Evolutionary conservation across 1,284 basidiomycete genomes (phyloP).

Genomic region (Leccinum fallax): DNA sequence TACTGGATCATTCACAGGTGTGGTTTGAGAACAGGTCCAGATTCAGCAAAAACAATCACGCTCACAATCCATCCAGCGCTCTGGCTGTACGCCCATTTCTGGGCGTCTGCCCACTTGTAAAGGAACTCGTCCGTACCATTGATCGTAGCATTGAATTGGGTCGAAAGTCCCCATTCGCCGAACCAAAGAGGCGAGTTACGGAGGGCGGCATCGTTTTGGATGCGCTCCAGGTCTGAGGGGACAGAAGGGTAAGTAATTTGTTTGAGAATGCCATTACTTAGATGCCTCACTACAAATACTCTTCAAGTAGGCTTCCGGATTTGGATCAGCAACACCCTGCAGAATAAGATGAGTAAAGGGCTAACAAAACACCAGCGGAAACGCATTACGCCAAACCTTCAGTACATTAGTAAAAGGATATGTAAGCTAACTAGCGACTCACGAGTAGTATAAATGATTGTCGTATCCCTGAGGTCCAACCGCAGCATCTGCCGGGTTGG

Average conservation of each 20-base stretch:
- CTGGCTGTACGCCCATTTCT: slow-evolving; percentile 66
- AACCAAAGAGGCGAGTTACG: slow-evolving; percentile 46
- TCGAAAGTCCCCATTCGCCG: slow-evolving; percentile 72
- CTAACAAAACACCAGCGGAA: slow-evolving; percentile 35
- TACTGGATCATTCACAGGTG: slow-evolving; percentile 48
- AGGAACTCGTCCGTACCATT: slow-evolving; percentile 59
- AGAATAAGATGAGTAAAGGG: slow-evolving; percentile 7
- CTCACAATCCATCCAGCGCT: slow-evolving; percentile 70
- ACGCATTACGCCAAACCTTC: slow-evolving; percentile 59
- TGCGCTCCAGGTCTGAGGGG: slow-evolving; percentile 27
- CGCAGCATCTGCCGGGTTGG: slow-evolving; percentile 69
- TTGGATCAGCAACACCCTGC: slow-evolving; percentile 69
- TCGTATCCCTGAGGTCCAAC: slow-evolving; percentile 76
- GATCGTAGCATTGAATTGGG: slow-evolving; percentile 62
- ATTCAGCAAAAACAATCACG: slow-evolving; percentile 24
- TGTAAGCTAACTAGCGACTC: slow-evolving; percentile 23
- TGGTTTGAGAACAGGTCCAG: not conserved
- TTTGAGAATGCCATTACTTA: too few relatives aligned
- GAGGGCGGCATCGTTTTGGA: slow-evolving; percentile 39
- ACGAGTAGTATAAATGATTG: slow-evolving; percentile 78
- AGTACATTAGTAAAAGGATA: slow-evolving; percentile 8
- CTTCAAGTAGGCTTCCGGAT: slow-evolving; percentile 62
- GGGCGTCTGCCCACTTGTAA: slow-evolving; percentile 75
- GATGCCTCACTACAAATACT: slow-evolving; percentile 65
- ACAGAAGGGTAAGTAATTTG: not conserved